Evolutionary conservation across 768 basidiomycete species (phyloP), one percentile per base, ranked within the genome.

Genomic region (Suillus lakei): DNA sequence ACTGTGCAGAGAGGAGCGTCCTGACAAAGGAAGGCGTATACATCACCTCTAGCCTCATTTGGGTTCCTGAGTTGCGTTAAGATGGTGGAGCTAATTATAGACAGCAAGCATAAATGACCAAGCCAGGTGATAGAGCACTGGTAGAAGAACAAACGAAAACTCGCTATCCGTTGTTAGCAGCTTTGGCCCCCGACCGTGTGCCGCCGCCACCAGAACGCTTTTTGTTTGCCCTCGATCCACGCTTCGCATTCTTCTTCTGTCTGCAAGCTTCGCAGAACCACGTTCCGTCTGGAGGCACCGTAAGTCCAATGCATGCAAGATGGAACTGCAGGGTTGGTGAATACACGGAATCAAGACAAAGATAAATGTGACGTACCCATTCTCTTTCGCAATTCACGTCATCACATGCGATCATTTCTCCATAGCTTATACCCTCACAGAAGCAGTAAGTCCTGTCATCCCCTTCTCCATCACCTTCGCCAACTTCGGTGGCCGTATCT

Each of bases 351-450:
- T n/a, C 60, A 16, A 58, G 55, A 46, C 30, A 54, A 61, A 62
- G 53, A 68, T 61, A 41, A 61, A 60, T 62, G 62, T 63, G 54
- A 69, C 92, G 74, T 70, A 96, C 95, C 95, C 95, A 98, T 90
- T 96, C 95, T 64, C 83, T 82, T 70, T 90, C 88, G 79, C 95
- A 97, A 53, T 84, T 82, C 21, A 82, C 80, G 71, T 90, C 92
- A 75, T 98, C 95, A 75, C 95, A 98, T 28, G 90, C 95, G 70
- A 98, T 93, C 95, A 98, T 97, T 80, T 96, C 91, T 43, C 96
- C 96, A 70, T 91, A 96, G 72, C 93, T 95, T 66, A 88, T 84
- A 21, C 91, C 82, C 69, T 92, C 84, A 76, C 96, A 98, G 81
- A 89, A 84, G 78, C 96, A 98, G 73, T 98, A 97, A 16, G 85